These are phyloP conservation scores for Trichosporon faecale DNA, from an alignment of 1,284 basidiomycete species.

Conservation along the genomic window DNA sequence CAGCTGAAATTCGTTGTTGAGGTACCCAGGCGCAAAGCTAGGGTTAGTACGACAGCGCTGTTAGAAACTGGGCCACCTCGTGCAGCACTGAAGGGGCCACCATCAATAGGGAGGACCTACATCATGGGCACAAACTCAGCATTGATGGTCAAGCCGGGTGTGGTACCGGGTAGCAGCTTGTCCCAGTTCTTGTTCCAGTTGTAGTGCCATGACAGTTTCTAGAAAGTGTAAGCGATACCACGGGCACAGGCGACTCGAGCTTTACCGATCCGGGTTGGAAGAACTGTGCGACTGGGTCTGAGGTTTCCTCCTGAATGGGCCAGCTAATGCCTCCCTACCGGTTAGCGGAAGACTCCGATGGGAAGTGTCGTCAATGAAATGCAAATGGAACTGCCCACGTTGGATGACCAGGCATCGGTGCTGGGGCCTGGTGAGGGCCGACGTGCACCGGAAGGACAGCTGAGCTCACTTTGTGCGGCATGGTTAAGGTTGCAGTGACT, in stretches of 20 bases:
- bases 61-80: background rate
- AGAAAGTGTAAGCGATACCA: background rate
- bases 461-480: background rate
- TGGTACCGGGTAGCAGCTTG: slow-evolving; percentile 35
- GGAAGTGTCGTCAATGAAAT: background rate
- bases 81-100: background rate
- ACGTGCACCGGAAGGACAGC: background rate
- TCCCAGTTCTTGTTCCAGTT: slow-evolving; percentile 51
- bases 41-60: background rate
- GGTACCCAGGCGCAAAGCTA: slow-evolving; percentile 42
- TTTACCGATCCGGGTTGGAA: slow-evolving; percentile 40
- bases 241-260: slow-evolving; percentile 12
- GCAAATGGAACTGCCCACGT: background rate
- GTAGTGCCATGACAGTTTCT: slow-evolving; percentile 45
- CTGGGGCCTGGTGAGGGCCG: background rate
- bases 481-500: background rate
- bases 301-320: slow-evolving; percentile 43
- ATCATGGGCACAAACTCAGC: slow-evolving; percentile 50
- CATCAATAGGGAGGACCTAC: slow-evolving; percentile 26
- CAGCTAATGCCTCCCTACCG: slow-evolving; percentile 43
- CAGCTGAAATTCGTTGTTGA: slow-evolving; percentile 35
- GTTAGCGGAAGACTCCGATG: slow-evolving; percentile 1
- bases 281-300: slow-evolving; percentile 44
- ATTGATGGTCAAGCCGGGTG: slow-evolving; percentile 32
- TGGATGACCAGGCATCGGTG: background rate